Base-by-base conservation (phyloP, 2,329 filamentous ascomycete genomes). In the Macrophomina tecta region DNA sequence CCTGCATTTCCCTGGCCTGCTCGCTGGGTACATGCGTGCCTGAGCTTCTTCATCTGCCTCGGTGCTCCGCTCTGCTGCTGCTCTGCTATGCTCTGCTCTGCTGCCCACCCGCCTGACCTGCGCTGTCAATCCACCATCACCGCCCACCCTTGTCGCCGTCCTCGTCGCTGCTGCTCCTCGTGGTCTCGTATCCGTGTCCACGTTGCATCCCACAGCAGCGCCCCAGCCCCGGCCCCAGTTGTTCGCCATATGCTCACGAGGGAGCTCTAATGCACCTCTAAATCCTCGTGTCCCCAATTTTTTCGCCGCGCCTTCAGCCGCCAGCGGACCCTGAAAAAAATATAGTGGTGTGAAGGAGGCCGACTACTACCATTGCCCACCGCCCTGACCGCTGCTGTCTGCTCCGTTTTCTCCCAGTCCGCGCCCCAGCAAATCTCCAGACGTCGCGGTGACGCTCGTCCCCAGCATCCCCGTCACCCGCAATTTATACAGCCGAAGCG, bases 151-250 rank as follows among this genome's bases (percentile, higher is more conserved):
- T 61, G 16, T 45, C 38, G 18, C 55, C 38, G 16, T 9, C 18
- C 5, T 11, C 23, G 38, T 7, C n/a, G 12, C 30, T 30, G 56
- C 56, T 48, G 42, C 56, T 61, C 42, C 56, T 61, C 56, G 42
- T 61, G 56, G 56, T 49, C 56, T 61, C 56, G 56, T 61, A 61
- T 61, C 56, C 56, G 56, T 61, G 56, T 61, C 42, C 42, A 61
- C 56, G 56, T 48, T 61, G 56, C 56, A 61, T 48, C 12, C 23
- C 55, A 46, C 9, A 8, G 55, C 55, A 40, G 38, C 55, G 55
- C 23, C 40, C 32, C 40, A 14, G 23, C 56, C 40, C 42, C 40
- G 12, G 56, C 18, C 30, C 56, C 7, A 36, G 23, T 61, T 49
- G 56, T 30, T 49, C 42, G 42, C 56, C 40, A 18, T 46, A 32